A percentile compares a stretch with the other conserved stretches of the same genome.
Conservation (phyloP, 306 rosid species). For the Pterocarpus santalinus region DNA sequence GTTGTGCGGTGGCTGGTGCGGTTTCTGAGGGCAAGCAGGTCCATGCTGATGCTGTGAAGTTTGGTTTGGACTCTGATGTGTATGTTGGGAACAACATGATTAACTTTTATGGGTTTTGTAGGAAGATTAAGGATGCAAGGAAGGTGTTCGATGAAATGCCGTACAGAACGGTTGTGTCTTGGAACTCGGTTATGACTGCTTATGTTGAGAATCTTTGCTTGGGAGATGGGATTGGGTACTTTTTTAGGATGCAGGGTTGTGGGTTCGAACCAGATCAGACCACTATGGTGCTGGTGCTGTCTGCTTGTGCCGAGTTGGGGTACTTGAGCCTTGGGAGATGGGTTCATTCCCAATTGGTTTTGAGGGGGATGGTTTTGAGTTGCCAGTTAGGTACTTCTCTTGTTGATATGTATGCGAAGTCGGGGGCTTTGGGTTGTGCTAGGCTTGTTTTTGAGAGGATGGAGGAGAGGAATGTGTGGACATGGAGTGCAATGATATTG, state of each 20-base stretch:
- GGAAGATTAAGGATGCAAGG: conserved; percentile 59
- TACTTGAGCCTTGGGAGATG: conserved; percentile 81
- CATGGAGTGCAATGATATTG: conserved; percentile 94
- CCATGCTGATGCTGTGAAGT: conserved; percentile 67
- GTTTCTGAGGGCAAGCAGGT: conserved; percentile 73
- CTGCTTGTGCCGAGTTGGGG: conserved; percentile 80
- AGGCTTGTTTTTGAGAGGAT: conserved; percentile 66
- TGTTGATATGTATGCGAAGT: conserved; percentile 88
- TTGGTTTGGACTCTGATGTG: conserved; percentile 74
- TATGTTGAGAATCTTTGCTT: conserved; percentile 73
- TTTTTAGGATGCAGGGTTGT: conserved; percentile 67
- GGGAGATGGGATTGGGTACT: conserved; percentile 63
- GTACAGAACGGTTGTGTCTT: conserved; percentile 74
- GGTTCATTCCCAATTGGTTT: conserved; percentile 73
- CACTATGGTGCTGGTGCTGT: conserved; percentile 79
- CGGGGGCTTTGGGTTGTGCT: conserved; percentile 73
- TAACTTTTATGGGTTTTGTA: conserved; percentile 73
- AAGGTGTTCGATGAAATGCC: conserved; percentile 78
- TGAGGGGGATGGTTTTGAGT: conserved; percentile 70
- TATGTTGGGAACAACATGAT: conserved; percentile 77
- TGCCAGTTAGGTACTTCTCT: conserved; percentile 81
- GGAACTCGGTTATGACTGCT: conserved; percentile 80
- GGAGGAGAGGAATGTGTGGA: conserved; percentile 81
- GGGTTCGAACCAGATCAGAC: conserved; percentile 85
- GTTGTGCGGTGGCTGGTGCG: conserved; percentile 55